Evolutionary conservation across 345 rosid genomes (phyloP).

Genomic region (Gynandropsis gynandra): DNA sequence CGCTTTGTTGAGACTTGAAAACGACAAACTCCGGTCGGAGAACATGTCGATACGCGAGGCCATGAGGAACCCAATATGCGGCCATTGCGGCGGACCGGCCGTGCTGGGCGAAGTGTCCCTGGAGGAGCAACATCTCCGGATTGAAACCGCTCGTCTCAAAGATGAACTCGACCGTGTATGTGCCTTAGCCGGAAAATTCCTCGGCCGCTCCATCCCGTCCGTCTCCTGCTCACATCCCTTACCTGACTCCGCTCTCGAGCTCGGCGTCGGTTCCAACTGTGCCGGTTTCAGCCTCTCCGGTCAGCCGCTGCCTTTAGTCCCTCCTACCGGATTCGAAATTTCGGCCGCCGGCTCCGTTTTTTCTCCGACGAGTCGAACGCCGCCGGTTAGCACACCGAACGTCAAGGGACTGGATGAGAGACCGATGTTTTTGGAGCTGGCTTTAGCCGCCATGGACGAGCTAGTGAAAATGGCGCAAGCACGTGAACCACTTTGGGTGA

Average conservation of each 20-base stretch:
- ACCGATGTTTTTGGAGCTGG: constrained; percentile 72
- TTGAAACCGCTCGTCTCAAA: constrained; percentile 75
- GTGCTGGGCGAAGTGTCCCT: constrained; percentile 68
- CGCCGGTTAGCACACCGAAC: constrained; percentile 23
- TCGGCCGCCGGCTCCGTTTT: constrained; percentile 27
- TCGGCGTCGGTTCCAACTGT: constrained; percentile 44
- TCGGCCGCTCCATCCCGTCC: constrained; percentile 50
- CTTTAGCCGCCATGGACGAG: constrained; percentile 83
- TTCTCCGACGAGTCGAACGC: constrained; percentile 32
- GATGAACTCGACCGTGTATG: constrained; percentile 90
- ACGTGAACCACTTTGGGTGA: constrained; percentile 76
- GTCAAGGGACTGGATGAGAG: constrained; percentile 40
- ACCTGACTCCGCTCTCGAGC: constrained; percentile 71
- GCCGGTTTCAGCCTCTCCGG: constrained; percentile 9
- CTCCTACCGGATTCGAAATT: constrained; percentile 41
- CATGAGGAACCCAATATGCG: constrained; percentile 78
- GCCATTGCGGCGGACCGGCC: constrained; percentile 88
- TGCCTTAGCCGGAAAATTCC: constrained; percentile 72
- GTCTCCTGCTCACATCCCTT: constrained; percentile 29
- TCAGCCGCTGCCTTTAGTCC: constrained; percentile 12
- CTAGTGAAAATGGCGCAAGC: constrained; percentile 71
- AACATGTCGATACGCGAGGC: constrained; percentile 84
- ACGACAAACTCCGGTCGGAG: constrained; percentile 84
- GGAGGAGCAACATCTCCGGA: constrained; percentile 80
- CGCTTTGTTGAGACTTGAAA: constrained; percentile 71